Conservation (phyloP, 2,329 filamentous ascomycete genomes). For the Fusarium compactum region DNA sequence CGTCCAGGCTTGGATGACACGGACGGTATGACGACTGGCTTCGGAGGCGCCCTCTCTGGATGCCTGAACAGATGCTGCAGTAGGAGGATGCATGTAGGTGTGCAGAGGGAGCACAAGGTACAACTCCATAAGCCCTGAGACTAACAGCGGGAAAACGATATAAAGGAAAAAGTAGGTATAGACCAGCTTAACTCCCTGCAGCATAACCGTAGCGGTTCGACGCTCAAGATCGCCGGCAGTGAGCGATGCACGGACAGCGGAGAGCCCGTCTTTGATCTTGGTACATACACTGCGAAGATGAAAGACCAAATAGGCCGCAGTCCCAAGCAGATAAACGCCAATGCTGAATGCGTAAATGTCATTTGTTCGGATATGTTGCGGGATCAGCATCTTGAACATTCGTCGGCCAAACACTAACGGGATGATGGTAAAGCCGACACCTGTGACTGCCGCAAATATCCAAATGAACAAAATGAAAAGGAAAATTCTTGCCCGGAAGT, state of each 20-base stretch:
- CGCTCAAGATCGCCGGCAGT: constrained; percentile 37
- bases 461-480: constrained; percentile 91
- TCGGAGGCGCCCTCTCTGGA: constrained; percentile 41
- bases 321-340: constrained; percentile 84
- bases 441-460: constrained; percentile 90
- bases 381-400: constrained; percentile 80
- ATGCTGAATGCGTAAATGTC: constrained; percentile 97
- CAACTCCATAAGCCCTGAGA: constrained; percentile 84
- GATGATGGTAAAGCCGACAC: constrained; percentile 85
- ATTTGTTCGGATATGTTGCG: constrained; percentile 80
- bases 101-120: constrained; percentile 90
- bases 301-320: constrained; percentile 70
- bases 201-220: constrained; percentile 46
- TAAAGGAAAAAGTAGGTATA: constrained; percentile 83
- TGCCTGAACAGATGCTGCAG: constrained; percentile 48
- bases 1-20: constrained; percentile 94
- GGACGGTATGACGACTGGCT: constrained; percentile 73
- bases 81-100: constrained; percentile 72
- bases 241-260: constrained; percentile 40
- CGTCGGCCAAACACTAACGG: constrained; percentile 87
- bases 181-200: constrained; percentile 61
- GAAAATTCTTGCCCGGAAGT: constrained; percentile 83
- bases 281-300: constrained; percentile 59
- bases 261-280: constrained; percentile 50
- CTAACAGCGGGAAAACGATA: constrained; percentile 83